These are phyloP conservation scores for Fusarium proliferatum DNA, from an alignment of 2,329 filamentous ascomycete species.

Conservation along the genomic window DNA sequence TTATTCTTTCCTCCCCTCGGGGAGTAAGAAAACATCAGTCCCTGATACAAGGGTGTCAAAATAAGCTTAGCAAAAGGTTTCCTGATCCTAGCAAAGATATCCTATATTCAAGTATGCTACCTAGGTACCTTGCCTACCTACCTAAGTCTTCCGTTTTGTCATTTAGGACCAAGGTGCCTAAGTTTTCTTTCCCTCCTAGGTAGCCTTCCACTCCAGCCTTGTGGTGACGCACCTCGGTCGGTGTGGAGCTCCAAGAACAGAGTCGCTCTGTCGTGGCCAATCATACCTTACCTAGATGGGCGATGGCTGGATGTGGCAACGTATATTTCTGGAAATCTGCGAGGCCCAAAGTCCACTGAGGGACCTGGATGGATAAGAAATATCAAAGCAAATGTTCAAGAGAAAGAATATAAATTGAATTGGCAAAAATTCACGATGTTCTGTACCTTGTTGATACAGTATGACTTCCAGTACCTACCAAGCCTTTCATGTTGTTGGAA, in stretches of 20 bases:
- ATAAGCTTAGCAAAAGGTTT: not conserved
- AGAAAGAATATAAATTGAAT: not conserved
- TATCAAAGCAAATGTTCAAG: not conserved
- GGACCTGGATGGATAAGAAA: not conserved
- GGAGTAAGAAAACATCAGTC: not conserved
- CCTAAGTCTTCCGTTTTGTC: not conserved
- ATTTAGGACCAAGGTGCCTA: not conserved
- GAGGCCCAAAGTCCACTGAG: not conserved
- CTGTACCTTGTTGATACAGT: not conserved
- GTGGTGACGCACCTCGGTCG: conserved; percentile 13
- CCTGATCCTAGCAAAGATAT: not conserved
- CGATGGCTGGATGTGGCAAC: not conserved
- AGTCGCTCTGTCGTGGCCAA: not conserved
- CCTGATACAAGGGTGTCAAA: not conserved
- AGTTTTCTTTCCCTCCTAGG: not conserved
- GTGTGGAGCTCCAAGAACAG: conserved; percentile 1
- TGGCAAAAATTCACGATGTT: too few species aligned
- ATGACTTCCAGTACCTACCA: not conserved
- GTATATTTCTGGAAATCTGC: not conserved
- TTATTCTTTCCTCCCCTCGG: conserved; percentile 9
- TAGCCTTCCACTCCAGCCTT: conserved; percentile 34
- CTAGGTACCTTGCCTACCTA: too few species aligned
- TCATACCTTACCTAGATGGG: not conserved
- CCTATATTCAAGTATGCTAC: not conserved
- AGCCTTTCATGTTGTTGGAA: not conserved